Evolutionary conservation across 225 moss, liverwort and hornwort genomes (phyloP), one percentile per base, ranked within the genome.

Genomic region (Physcomitrellopsis africana): DNA sequence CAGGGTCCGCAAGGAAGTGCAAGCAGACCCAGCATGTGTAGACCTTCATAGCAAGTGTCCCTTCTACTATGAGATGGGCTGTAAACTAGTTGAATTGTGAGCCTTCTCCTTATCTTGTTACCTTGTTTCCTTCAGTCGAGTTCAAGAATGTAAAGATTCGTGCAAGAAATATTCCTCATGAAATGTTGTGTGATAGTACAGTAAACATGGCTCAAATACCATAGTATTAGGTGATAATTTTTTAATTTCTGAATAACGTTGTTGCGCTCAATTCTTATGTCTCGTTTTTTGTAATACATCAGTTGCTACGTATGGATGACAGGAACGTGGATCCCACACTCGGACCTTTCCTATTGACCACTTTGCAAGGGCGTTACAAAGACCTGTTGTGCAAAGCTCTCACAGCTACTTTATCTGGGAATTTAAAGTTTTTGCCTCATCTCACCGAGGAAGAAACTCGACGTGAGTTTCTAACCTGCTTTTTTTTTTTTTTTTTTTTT

Each of bases 21-120:
- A 95, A 89, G 99, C 99, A 23, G 99, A 93, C 82, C 90, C 95
- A 17, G 88, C 89, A 53, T 99, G 95, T 76, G 84, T 99, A 55
- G 84, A 95, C 68, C 87, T 95, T 63, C 86, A 89, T 55, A 84
- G 86, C 82, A 93, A 88, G 76, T 93, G 93, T 76, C 84, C 89
- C 16, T 99, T 92, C 58, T 99, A 89, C 77, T 99, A 95, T 61
- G 95, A 88, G 79, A 80, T 99, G 71, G 99, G 99, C 67, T 86
- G 90, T 77, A 92, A 82, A 79, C 79, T 99, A 56, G 79, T 86
- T 60, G 67, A 90, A 57, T 64, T 95, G 95, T 95, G 86, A 85
- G 94, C 65, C 37, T 13, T 32, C 61, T 32, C 51, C 64, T 68
- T 1, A 6, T 7, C 64, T 19, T 69, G n/a, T 47, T 37, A 37